These are phyloP conservation scores for Penicillium turbatum DNA, from an alignment of 495 filamentous ascomycete species.

Conservation along the genomic window DNA sequence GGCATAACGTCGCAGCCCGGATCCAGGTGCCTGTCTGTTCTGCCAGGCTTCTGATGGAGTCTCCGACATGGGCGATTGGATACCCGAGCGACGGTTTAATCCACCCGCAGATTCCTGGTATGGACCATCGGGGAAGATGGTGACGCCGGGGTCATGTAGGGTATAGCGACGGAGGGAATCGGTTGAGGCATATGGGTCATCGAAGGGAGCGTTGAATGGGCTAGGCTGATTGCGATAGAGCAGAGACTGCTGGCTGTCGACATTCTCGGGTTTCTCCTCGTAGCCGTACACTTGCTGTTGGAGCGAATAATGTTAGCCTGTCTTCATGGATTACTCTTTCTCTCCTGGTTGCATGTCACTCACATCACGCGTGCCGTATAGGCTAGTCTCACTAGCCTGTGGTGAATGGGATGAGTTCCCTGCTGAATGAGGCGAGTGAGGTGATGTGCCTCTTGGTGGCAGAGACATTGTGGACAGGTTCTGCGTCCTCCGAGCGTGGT, in stretches of 20 bases:
- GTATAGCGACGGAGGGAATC: conserved; percentile 38
- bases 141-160: conserved; percentile 32
- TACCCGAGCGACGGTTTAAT: conserved; percentile 18
- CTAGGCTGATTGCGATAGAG: conserved; percentile 49
- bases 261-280: conserved; percentile 28
- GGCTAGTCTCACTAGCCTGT: conserved; percentile 21
- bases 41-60: conserved; percentile 69
- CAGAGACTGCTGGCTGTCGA: conserved; percentile 25
- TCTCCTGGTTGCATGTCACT: not conserved
- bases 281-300: conserved; percentile 25
- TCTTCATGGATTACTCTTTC: not conserved
- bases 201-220: conserved; percentile 58
- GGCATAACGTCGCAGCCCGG: conserved; percentile 77
- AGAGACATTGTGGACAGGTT: conserved; percentile 21
- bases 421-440: conserved; percentile 21
- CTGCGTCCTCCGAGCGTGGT: not conserved
- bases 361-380: conserved; percentile 13
- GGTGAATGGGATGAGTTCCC: conserved; percentile 21
- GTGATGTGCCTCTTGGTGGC: conserved; percentile 19
- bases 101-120: conserved; percentile 53
- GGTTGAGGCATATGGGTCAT: conserved; percentile 67
- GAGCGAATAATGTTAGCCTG: conserved; percentile 5
- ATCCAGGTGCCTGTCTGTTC: conserved; percentile 64
- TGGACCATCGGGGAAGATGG: conserved; percentile 41
- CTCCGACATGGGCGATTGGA: conserved; percentile 32